Percentiles rank a stretch among this genome's conserved stretches.
These are phyloP conservation scores for Gentiana dahurica DNA, from an alignment of 257 asterid species.

Conservation along the genomic window DNA sequence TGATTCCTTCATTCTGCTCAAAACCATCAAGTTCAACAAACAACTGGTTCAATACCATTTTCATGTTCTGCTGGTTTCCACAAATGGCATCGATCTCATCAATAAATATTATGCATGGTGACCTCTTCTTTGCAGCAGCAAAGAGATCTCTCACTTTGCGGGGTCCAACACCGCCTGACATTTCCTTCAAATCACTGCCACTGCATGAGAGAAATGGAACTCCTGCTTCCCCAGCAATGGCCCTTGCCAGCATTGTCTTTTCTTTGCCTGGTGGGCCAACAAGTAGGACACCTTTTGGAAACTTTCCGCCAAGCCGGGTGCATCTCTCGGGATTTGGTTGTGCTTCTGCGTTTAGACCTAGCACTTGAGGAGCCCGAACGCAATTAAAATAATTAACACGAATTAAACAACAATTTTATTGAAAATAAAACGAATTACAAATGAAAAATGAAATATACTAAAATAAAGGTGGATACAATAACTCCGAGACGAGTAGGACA, in stretches of 20 bases:
- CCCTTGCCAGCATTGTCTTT: constrained; percentile 94
- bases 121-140: constrained; percentile 86
- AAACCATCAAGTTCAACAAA: constrained; percentile 95
- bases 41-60: constrained; percentile 85
- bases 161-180: constrained; percentile 98
- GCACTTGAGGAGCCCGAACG: constrained; percentile 41
- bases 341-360: constrained; percentile 84
- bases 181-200: too few relatives aligned
- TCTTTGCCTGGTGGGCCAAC: constrained; percentile 99
- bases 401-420: too few relatives aligned
- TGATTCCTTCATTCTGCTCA: constrained; percentile 87
- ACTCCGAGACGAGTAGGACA: too few relatives aligned
- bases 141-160: constrained; percentile 91
- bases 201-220: too few relatives aligned
- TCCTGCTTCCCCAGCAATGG: too few relatives aligned
- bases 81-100: constrained; percentile 97
- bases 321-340: constrained; percentile 73
- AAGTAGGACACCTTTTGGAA: too few relatives aligned
- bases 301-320: constrained; percentile 98
- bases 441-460: too few relatives aligned
- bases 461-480: too few relatives aligned
- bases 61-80: constrained; percentile 93
- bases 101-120: too few relatives aligned
- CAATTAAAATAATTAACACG: too few relatives aligned
- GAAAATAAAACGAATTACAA: too few relatives aligned